Evolutionary conservation across 768 basidiomycete species (phyloP), one percentile per base, ranked within the genome.

Genomic region (Chalciporus sphaerocephalus): DNA sequence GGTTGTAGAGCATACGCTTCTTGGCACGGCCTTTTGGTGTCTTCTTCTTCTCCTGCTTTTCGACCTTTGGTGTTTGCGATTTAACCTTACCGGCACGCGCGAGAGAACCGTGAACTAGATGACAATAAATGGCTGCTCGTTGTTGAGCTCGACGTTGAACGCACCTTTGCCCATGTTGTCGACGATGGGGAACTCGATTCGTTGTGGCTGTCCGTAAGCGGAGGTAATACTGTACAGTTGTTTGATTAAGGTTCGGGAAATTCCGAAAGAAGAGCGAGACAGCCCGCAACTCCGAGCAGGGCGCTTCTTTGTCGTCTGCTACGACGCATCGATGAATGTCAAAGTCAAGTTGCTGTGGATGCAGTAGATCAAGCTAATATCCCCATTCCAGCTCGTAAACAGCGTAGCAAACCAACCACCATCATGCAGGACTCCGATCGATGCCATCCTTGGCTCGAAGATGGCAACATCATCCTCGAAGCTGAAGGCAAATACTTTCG

Each of bases 41-140:
- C 85, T 97, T 97, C 87, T 93, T 93, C 87, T 96, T 97, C 78
- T 97, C 95, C 76, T 95, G 92, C 70, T 86, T 83, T 64, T 96
- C 95, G 65, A 96, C 95, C 75, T 97, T 97, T 63, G 94, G 94
- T 63, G 87, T 90, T 75, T 94, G 92, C 59, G 89, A 91, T 76
- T 92, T 96, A 79, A 97, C 95, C 83, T 98, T 97, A 71, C 94
- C 94, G 69, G 93, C 93, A 79, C 93, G 93, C 75, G 93, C 93
- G 75, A 95, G 92, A 69, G 93, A 97, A 70, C 93, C 93, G 87
- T 97, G 93, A 75, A 95, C 93, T 92, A 22, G 33, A 13, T 1
- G 0, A 6, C 1, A n/a, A 40, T 22, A 21, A 24, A 4, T 5
- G 38, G 36, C 13, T n/a, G 25, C 39, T 36, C 41, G 47, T 46